A percentile compares a stretch with the other conserved stretches of the same genome.
Conservation (phyloP, 139 green algal genomes). For the Nannochloris sp. region DNA sequence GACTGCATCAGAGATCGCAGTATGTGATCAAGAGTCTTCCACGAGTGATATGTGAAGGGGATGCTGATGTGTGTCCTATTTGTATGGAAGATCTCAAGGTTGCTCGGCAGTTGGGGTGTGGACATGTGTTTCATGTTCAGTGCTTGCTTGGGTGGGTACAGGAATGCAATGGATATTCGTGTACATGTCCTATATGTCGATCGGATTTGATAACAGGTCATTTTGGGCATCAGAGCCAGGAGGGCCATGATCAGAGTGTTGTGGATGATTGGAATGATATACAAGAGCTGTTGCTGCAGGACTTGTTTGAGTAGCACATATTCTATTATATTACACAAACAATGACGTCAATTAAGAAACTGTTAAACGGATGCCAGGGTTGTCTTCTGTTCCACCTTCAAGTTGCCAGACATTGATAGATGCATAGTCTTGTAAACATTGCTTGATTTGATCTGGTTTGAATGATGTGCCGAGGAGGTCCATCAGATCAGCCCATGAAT, state of each 20-base stretch:
- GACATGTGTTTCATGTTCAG: constrained; percentile 89
- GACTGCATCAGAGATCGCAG: constrained; percentile 10
- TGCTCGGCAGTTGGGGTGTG: constrained; percentile 89
- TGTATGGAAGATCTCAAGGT: constrained; percentile 21
- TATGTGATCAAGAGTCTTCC: constrained; percentile 10
- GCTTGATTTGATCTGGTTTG: constrained; percentile 37
- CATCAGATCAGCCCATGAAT: constrained; percentile 39
- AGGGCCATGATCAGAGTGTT: too few relatives aligned
- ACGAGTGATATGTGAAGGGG: not conserved
- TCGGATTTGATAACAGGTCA: constrained; percentile 8
- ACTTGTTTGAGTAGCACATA: too few relatives aligned
- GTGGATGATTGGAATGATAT: too few relatives aligned
- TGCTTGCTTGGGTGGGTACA: constrained; percentile 97
- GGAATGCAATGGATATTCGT: constrained; percentile 19
- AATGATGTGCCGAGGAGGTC: constrained; percentile 34
- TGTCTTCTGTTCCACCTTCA: constrained; percentile 7
- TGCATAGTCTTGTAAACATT: constrained; percentile 37
- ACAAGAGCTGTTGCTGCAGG: too few relatives aligned
- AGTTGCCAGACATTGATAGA: constrained; percentile 40
- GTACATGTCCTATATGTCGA: constrained; percentile 84
- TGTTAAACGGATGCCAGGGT: constrained; percentile 3
- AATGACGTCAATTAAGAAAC: not conserved
- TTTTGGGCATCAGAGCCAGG: not conserved
- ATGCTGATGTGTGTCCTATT: constrained; percentile 17
- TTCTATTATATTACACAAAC: not conserved